Conservation (phyloP, 2,329 filamentous ascomycete genomes). For the Pestalotiopsis sp. region DNA sequence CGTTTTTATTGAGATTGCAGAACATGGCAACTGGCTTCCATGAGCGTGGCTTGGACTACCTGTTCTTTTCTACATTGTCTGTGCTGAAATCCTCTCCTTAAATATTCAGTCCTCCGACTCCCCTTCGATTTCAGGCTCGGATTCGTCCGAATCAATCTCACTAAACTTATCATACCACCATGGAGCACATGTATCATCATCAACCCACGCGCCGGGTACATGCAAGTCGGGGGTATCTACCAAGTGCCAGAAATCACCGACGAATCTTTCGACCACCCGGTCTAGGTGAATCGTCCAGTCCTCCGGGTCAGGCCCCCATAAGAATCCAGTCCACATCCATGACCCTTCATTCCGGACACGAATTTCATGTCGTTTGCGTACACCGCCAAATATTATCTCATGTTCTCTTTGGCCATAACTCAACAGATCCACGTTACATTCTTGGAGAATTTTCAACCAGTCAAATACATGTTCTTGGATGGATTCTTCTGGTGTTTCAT, state of each 20-base stretch:
- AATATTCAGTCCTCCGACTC: background rate
- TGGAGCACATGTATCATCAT: no score
- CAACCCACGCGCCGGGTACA: background rate
- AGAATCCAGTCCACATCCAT: background rate
- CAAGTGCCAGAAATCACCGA: background rate
- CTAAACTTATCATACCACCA: no score
- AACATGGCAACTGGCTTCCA: no score
- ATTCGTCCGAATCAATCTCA: background rate
- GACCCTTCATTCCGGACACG: rapidly evolving
- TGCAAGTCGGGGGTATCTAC: background rate
- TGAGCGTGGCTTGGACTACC: no score
- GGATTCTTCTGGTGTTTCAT: no score
- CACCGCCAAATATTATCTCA: background rate
- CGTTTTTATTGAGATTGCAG: no score
- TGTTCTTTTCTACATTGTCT: no score
- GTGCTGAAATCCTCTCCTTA: no score
- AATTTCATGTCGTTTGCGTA: background rate
- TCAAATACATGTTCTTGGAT: background rate
- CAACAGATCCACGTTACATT: background rate
- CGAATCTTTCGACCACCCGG: background rate
- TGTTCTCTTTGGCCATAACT: background rate
- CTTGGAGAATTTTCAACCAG: background rate
- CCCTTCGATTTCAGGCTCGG: background rate
- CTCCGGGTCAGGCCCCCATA: background rate
- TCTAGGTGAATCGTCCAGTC: background rate